Percentiles rank a stretch among this genome's conserved stretches.
Conservation (phyloP, 2,329 filamentous ascomycete genomes). For the Cytospora schulzeri region DNA sequence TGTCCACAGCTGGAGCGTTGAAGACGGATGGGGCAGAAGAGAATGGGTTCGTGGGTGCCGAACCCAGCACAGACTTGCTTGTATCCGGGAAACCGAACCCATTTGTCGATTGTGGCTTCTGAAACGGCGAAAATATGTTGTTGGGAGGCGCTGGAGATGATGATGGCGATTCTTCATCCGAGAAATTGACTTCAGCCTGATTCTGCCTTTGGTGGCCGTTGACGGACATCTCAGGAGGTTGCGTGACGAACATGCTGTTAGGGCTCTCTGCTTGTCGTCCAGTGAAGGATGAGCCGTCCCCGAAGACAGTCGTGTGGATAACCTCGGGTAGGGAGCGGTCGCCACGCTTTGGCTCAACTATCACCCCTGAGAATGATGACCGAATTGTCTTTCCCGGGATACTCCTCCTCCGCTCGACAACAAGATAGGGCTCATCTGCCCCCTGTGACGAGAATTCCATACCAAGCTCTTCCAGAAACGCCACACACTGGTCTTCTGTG, state of each 20-base stretch:
- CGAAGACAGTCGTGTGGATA: constrained; percentile 58
- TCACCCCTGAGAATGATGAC: constrained; percentile 56
- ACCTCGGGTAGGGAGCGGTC: constrained; percentile 53
- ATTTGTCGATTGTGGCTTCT: constrained; percentile 7
- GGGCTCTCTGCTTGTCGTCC: constrained; percentile 21
- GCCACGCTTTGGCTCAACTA: constrained; percentile 65
- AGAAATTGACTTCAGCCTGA: constrained; percentile 15
- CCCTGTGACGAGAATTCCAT: constrained; percentile 51
- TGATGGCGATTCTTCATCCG: constrained; percentile 22
- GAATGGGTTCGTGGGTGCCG: constrained; percentile 22
- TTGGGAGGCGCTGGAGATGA: constrained; percentile 17
- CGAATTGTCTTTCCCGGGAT: constrained; percentile 53
- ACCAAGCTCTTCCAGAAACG: constrained; percentile 62
- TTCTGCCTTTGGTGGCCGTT: background rate
- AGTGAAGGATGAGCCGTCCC: constrained; percentile 35
- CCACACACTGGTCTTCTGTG: constrained; percentile 64
- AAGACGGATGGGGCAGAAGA: background rate
- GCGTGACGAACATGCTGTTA: constrained; percentile 34
- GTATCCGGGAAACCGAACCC: background rate
- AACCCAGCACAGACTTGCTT: background rate
- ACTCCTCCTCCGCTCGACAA: constrained; percentile 47
- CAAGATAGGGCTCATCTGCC: constrained; percentile 42
- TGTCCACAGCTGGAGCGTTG: background rate
- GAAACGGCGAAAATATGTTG: constrained; percentile 14
- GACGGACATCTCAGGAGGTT: constrained; percentile 21